Conservation (phyloP, 371 early-diverging fungal species). For the Nematocida ironsii region DNA sequence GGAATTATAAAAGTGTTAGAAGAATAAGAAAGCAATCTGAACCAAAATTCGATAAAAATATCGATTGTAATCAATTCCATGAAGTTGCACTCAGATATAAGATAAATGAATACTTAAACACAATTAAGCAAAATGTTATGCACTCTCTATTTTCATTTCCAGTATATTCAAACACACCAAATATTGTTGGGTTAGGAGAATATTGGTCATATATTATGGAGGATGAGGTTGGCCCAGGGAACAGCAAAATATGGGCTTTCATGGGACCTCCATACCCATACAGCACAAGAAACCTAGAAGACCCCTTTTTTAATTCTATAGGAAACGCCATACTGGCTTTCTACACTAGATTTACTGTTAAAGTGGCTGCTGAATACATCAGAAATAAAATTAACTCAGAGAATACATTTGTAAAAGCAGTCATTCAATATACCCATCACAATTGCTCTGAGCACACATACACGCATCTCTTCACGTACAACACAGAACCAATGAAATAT, state of each 20-base stretch:
- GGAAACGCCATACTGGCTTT: conserved; percentile 5
- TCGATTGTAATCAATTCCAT: not conserved
- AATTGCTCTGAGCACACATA: not conserved
- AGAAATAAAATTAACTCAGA: not conserved
- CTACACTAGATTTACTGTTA: conserved; percentile 18
- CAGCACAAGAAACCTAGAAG: not conserved
- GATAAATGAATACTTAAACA: conserved; percentile 6
- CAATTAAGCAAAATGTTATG: not conserved
- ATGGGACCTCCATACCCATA: not conserved
- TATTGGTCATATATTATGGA: not conserved
- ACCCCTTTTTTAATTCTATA: not conserved
- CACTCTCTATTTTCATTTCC: not conserved
- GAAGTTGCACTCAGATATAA: not conserved
- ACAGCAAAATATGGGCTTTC: not conserved
- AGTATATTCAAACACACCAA: not conserved
- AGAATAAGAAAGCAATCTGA: not conserved
- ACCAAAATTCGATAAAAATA: not conserved
- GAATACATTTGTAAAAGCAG: not conserved
- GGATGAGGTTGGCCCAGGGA: not conserved
- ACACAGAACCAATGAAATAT: not conserved
- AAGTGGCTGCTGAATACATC: not conserved
- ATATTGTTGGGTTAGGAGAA: not conserved
- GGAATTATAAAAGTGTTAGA: conserved; percentile 2
- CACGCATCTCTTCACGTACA: not conserved
- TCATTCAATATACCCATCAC: not conserved